Evolutionary conservation across 2,329 filamentous ascomycete species (phyloP), one percentile per base, ranked within the genome.

Genomic region (Alternaria sp.): DNA sequence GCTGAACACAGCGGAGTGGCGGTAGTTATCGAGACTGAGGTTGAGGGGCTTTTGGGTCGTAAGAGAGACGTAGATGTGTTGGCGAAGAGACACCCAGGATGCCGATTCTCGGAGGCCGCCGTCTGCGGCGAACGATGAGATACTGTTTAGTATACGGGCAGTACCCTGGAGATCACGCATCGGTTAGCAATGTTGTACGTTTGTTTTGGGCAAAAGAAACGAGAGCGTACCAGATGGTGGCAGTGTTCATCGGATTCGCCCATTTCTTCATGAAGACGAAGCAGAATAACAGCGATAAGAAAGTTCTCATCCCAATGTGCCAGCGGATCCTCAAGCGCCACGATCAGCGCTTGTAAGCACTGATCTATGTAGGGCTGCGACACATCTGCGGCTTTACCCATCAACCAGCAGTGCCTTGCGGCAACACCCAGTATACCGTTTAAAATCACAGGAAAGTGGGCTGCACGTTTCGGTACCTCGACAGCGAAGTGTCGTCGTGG

Each of bases 191-290:
- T 7, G 12, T 14, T 34, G 3, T 4, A 32, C 26, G 9, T 16
- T 22, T 28, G 22, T 34, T 28, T 26, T 22, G 39, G 28, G 14
- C 2, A 32, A 30, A 28, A 34, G 7, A 20, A 7, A 34, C 3
- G 32, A 2, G 28, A 14, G 18, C 42, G 24, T 48, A 48, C 79
- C 30, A 78, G 73, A 14, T 81, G 77, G 52, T 81, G 78, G 42
- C 75, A 79, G 16, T 76, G 72, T 18, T 78, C 72, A 54, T 81
- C 79, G 4, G 71, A 66, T 34, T 78, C 74, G 24, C 76, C 75
- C 74, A 78, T 78, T 56, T 85, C 83, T 65, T 85, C 83, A 54
- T 84, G 83, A 5, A 84, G 75, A 0, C 83, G 79, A 20, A 84
- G 69, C 6, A 85, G 78, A 8, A 85, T 83, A 0, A 85, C 82